Evolutionary conservation across 768 basidiomycete genomes (phyloP).

Genomic region (Sutorius australiensis): DNA sequence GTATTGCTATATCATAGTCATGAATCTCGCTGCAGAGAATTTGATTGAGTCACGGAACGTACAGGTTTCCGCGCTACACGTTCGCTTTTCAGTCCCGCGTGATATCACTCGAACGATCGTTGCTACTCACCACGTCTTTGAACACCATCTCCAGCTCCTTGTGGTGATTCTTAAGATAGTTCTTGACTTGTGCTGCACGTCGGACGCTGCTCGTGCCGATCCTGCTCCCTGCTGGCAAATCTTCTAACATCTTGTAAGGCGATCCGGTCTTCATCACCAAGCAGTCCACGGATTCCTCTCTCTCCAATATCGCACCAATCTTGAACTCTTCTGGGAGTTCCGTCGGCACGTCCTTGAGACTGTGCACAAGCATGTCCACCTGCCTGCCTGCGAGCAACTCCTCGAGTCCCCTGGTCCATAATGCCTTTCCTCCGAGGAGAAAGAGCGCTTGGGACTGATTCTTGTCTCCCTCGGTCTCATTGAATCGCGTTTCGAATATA

Average conservation of each 20-base stretch:
- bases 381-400: slow-evolving; percentile 65
- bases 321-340: slow-evolving; percentile 78
- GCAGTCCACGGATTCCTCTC: slow-evolving; percentile 88
- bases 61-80: slow-evolving; percentile 81
- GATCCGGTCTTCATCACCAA: slow-evolving; percentile 79
- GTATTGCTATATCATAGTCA: slow-evolving; percentile 59
- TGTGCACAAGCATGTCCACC: slow-evolving; percentile 92
- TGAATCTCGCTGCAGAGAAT: slow-evolving; percentile 2
- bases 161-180: slow-evolving; percentile 56
- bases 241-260: slow-evolving; percentile 67
- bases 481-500: slow-evolving; percentile 51
- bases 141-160: slow-evolving; percentile 53
- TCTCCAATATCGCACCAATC: slow-evolving; percentile 77
- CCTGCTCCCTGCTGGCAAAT: slow-evolving; percentile 82
- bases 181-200: slow-evolving; percentile 83
- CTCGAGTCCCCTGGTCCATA: slow-evolving; percentile 98
- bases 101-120: background rate
- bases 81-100: background rate
- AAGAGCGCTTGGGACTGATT: slow-evolving; percentile 89
- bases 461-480: slow-evolving; percentile 80
- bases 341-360: slow-evolving; percentile 92
- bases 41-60: slow-evolving; percentile 30
- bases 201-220: slow-evolving; percentile 96
- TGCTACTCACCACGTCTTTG: slow-evolving; percentile 75
- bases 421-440: slow-evolving; percentile 81